These are phyloP conservation scores for Phlebiopsis gigantea DNA, from an alignment of 768 basidiomycete genomes.

Conservation along the genomic window DNA sequence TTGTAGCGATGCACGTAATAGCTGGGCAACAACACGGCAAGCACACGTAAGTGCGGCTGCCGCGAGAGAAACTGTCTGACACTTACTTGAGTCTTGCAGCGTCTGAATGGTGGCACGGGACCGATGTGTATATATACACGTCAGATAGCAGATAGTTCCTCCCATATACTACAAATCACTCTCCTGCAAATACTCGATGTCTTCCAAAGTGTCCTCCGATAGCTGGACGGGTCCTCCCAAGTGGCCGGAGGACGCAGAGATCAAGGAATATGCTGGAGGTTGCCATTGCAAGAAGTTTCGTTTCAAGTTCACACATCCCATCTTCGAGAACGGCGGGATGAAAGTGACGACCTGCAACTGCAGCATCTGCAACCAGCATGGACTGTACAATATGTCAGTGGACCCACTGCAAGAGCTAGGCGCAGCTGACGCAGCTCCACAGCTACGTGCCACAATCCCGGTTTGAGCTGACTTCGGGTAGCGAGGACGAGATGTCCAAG, in stretches of 20 bases:
- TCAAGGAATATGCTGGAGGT: slow-evolving; percentile 1
- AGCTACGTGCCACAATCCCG: not conserved
- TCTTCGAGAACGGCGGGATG: not conserved
- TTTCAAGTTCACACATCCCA: not conserved
- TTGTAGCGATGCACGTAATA: too few relatives aligned
- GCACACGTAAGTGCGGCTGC: too few relatives aligned
- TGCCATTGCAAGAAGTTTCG: slow-evolving; percentile 3
- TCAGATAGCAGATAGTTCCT: too few relatives aligned
- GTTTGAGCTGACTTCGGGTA: not conserved
- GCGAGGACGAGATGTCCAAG: not conserved
- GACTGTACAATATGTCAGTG: not conserved
- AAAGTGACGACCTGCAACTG: not conserved
- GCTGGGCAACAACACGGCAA: too few relatives aligned
- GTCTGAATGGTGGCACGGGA: too few relatives aligned
- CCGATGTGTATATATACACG: too few relatives aligned
- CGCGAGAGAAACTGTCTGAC: too few relatives aligned
- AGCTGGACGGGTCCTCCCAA: not conserved
- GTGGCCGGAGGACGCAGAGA: not conserved
- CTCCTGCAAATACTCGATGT: too few relatives aligned
- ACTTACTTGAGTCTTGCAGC: too few relatives aligned
- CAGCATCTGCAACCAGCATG: not conserved
- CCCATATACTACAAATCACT: too few relatives aligned
- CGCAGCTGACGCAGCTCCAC: not conserved
- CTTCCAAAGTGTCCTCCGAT: not conserved
- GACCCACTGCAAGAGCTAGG: not conserved